Evolutionary conservation across 225 moss, liverwort and hornwort species (phyloP), one percentile per base, ranked within the genome.

Genomic region (Takakia lepidozioides): DNA sequence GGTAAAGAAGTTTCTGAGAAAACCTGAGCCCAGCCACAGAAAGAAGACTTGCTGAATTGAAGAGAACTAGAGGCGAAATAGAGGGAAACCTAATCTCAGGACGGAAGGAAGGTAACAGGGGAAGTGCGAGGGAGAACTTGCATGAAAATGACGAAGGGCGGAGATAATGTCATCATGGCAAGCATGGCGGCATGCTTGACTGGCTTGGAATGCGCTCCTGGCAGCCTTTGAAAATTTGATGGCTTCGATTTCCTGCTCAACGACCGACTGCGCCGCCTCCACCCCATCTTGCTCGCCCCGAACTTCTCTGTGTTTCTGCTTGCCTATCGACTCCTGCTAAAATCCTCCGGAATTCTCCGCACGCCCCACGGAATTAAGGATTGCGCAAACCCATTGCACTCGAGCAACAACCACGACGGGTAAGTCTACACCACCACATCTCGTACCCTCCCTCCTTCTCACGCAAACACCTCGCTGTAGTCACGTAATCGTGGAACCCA

Each of bases 121-220:
- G 20, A 17, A 25, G 11, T 23, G 29, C 29, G 46, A 13, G 14
- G 58, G 51, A 56, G 28, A 26, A 64, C 80, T 70, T 74, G 64
- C 80, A 74, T 48, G 74, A 74, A 80, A 43, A 80, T 27, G 43
- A 74, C 57, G 70, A 80, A 70, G 64, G 67, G 61, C 27, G 80
- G 80, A 49, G 80, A 80, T 18, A 46, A 52, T 1, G 51, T 38
- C 80, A 80, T 74, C 54, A 74, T 52, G n/a, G 57, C 24, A 16
- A 80, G 50, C 74, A 80, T 80, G 57, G 74, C 66, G 47, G 67
- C 64, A 3, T 54, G 67, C 64, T 70, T 80, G 58, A 80, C 20
- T n/a, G 74, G 63, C 58, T 70, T 80, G 2, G 67, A 64, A 15
- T 32, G 32, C 11, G 32, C 32, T n/a, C n/a, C n/a, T 48, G 29